phyloP scores from a whole-genome alignment of 2,329 filamentous ascomycete species.

The Diaporthe vexans region DNA sequence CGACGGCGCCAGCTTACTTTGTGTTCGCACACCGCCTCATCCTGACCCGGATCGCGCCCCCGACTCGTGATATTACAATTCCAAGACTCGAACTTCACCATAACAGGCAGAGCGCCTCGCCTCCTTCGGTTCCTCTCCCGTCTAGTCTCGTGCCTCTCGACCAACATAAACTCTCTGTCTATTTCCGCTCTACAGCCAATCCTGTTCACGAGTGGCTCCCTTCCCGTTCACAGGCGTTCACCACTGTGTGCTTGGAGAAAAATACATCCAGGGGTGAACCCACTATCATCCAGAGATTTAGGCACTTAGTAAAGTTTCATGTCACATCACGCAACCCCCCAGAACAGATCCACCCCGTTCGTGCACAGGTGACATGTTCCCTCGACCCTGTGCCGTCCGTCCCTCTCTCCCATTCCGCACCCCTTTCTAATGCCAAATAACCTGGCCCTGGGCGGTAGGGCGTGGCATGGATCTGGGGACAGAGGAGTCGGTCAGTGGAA shows the following conservation, averaged over 20 bases:
- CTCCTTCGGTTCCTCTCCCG: not conserved
- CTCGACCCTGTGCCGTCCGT: not conserved
- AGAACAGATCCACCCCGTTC: conserved; percentile 2
- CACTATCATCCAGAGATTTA: conserved; percentile 25
- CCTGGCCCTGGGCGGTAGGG: not conserved
- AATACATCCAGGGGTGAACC: conserved; percentile 32
- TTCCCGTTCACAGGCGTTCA: not conserved
- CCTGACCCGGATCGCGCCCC: not conserved
- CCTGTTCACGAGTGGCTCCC: not conserved
- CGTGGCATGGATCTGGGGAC: not conserved
- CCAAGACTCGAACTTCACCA: not conserved
- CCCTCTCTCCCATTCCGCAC: too few species aligned
- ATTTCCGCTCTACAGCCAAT: not conserved
- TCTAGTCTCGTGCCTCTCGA: not conserved
- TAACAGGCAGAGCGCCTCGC: conserved; percentile 2
- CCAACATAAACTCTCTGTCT: conserved; percentile 1
- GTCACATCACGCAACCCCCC: conserved; percentile 28
- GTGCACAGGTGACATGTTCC: conserved; percentile 14
- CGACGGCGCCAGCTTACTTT: not conserved
- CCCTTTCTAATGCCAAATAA: not conserved
- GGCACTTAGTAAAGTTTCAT: conserved; percentile 37
- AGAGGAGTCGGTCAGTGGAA: not conserved
- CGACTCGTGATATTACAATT: conserved; percentile 3
- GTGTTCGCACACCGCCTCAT: conserved; percentile 3
- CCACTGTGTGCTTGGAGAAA: not conserved